Evolutionary conservation across 805 yeast genomes (phyloP).

Genomic region (Kurtzmaniella fragi): DNA sequence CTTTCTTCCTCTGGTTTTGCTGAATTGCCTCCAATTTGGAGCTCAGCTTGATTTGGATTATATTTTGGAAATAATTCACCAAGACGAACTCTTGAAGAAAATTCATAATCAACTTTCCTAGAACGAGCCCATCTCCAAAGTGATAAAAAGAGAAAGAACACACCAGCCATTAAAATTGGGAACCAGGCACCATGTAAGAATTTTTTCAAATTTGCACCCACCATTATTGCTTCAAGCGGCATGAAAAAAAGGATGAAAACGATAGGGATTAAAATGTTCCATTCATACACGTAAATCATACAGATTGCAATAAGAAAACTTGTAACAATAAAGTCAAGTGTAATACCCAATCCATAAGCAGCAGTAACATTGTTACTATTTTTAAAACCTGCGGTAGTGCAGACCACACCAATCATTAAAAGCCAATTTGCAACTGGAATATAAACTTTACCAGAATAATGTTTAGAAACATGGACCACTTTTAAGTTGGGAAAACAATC

Average conservation of each 20-base stretch:
- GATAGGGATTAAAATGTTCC: slow-evolving; percentile 28
- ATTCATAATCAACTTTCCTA: slow-evolving; percentile 35
- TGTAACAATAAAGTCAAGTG: slow-evolving; percentile 52
- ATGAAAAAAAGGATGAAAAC: slow-evolving; percentile 35
- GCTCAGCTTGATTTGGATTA: slow-evolving; percentile 6
- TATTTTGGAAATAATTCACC: slow-evolving; percentile 30
- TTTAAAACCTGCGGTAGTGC: slow-evolving; percentile 49
- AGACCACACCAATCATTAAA: slow-evolving; percentile 46
- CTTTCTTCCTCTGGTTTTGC: slow-evolving; percentile 4
- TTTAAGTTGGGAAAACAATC: slow-evolving; percentile 51
- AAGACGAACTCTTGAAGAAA: slow-evolving; percentile 24
- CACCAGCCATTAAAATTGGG: slow-evolving; percentile 43
- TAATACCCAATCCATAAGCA: slow-evolving; percentile 57
- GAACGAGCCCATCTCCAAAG: slow-evolving; percentile 48
- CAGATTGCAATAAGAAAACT: slow-evolving; percentile 41
- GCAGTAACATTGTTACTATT: slow-evolving; percentile 48
- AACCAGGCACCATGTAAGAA: slow-evolving; percentile 62
- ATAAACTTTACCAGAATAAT: slow-evolving; percentile 46
- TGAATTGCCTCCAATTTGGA: not conserved
- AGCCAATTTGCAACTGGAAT: slow-evolving; percentile 47
- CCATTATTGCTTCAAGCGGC: slow-evolving; percentile 42
- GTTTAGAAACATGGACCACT: slow-evolving; percentile 40
- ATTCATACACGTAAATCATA: slow-evolving; percentile 41
- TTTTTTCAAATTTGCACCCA: slow-evolving; percentile 46
- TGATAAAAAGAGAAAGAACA: slow-evolving; percentile 31